Conservation (phyloP, 345 rosid genomes). For the Durio zibethinus region DNA sequence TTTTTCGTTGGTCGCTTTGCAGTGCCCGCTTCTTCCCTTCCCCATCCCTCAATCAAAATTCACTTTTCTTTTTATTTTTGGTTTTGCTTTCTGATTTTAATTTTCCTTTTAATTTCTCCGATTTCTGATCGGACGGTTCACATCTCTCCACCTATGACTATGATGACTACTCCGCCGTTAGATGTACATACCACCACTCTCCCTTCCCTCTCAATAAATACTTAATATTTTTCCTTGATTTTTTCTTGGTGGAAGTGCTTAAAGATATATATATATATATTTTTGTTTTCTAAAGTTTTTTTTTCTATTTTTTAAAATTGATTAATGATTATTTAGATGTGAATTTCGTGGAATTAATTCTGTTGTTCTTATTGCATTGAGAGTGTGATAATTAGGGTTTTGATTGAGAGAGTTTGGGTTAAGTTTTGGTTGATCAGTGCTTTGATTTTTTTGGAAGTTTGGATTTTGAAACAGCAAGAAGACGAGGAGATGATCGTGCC, state of each 20-base stretch:
- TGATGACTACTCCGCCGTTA: constrained; percentile 75
- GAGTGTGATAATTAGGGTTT: constrained; percentile 25
- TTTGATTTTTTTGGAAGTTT: constrained; percentile 3
- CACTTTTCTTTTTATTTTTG: background rate
- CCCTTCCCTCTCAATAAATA: background rate
- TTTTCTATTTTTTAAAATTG: constrained; percentile 12
- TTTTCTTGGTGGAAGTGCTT: background rate
- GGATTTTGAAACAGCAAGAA: constrained; percentile 63
- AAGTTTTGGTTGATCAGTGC: constrained; percentile 9
- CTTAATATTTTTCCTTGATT: background rate
- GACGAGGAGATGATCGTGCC: constrained; percentile 46
- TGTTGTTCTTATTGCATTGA: background rate
- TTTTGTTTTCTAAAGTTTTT: constrained; percentile 17
- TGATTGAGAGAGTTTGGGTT: constrained; percentile 11
- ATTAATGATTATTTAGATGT: constrained; percentile 21
- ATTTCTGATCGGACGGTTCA: constrained; percentile 40
- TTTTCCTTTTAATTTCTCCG: background rate
- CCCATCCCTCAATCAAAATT: background rate
- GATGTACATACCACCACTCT: constrained; percentile 46
- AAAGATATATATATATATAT: background rate
- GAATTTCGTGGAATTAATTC: constrained; percentile 9
- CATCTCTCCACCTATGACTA: constrained; percentile 50
- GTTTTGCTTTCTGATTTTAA: constrained; percentile 12
- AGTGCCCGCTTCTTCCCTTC: constrained; percentile 23
- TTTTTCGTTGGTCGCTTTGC: constrained; percentile 3